Conservation (phyloP, 208 protist genomes). For the Leishmania lainsoni region DNA sequence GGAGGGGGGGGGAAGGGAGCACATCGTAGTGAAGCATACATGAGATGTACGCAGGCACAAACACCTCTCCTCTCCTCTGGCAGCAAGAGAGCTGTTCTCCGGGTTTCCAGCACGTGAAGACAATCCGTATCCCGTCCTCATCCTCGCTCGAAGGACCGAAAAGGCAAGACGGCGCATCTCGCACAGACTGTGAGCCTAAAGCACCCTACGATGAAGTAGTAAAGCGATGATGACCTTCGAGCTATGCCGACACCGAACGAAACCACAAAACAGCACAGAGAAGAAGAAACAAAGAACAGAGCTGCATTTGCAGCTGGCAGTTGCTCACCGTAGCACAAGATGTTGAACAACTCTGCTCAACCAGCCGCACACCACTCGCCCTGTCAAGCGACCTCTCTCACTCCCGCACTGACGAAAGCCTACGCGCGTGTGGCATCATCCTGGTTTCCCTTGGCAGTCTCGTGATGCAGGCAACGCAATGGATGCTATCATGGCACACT, state of each 20-base stretch:
- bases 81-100: background rate
- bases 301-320: background rate
- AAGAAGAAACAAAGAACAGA: background rate
- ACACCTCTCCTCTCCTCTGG: background rate
- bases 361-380: background rate
- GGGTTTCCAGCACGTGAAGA: background rate
- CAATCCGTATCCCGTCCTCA: background rate
- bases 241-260: conserved; percentile 18
- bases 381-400: background rate
- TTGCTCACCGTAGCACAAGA: background rate
- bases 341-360: background rate
- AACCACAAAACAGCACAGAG: background rate
- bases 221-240: conserved; percentile 33
- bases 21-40: background rate
- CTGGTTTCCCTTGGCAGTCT: background rate
- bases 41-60: background rate
- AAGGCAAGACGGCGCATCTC: conserved; percentile 6
- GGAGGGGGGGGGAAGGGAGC: background rate
- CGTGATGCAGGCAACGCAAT: background rate
- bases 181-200: conserved; percentile 36
- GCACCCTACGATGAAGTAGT: conserved; percentile 5
- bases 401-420: background rate
- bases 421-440: background rate
- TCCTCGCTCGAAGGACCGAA: background rate
- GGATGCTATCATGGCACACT: background rate